These are phyloP conservation scores for Radiomyces spectabilis DNA, from an alignment of 192 early-diverging fungal genomes.

Conservation along the genomic window DNA sequence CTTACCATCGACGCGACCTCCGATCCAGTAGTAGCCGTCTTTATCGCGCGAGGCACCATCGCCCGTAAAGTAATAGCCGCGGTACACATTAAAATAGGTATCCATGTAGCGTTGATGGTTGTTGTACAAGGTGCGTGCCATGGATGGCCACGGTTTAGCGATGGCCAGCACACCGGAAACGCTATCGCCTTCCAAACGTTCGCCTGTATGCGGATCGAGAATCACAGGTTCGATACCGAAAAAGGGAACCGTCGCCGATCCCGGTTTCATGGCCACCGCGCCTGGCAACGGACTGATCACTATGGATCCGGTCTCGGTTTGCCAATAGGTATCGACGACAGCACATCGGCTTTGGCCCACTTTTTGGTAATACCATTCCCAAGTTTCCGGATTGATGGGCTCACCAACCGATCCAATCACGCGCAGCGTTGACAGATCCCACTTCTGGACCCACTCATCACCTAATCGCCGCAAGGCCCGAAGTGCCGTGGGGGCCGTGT, in stretches of 20 bases:
- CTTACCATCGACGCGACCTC: constrained; percentile 68
- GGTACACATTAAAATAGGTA: constrained; percentile 85
- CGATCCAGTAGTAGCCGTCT: constrained; percentile 93
- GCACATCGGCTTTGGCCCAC: constrained; percentile 80
- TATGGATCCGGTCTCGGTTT: constrained; percentile 91
- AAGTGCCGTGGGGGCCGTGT: constrained; percentile 95
- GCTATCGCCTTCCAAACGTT: constrained; percentile 72
- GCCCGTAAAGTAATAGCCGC: constrained; percentile 93
- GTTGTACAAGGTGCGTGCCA: constrained; percentile 83
- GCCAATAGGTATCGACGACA: constrained; percentile 94
- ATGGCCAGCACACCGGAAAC: constrained; percentile 88
- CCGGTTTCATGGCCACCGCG: constrained; percentile 81
- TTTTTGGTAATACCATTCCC: constrained; percentile 91
- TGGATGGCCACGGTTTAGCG: constrained; percentile 79
- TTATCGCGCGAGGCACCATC: constrained; percentile 86
- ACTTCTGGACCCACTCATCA: constrained; percentile 63
- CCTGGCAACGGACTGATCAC: constrained; percentile 85
- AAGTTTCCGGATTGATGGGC: constrained; percentile 95
- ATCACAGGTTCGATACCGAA: constrained; percentile 87
- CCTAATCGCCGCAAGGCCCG: constrained; percentile 81
- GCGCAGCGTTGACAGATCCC: constrained; percentile 75
- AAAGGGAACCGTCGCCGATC: constrained; percentile 91
- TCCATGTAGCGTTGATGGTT: constrained; percentile 88
- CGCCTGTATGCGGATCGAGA: constrained; percentile 75
- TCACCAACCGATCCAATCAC: constrained; percentile 95